Evolutionary conservation across 495 filamentous ascomycete species (phyloP).

Genomic region (Evansstolkia leycettana): DNA sequence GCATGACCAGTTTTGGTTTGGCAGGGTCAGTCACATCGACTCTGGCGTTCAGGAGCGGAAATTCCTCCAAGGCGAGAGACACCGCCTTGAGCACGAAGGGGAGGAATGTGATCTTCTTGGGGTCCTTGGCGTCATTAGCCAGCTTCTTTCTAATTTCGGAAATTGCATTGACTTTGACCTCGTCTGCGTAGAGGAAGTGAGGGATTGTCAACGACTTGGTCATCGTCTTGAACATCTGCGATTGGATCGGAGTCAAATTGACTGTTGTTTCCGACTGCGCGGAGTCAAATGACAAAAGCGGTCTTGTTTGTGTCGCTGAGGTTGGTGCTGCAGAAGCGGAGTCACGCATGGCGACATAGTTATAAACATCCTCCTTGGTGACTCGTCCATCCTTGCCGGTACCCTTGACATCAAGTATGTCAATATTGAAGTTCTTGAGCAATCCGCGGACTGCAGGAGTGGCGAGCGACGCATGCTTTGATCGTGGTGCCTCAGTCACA

Average conservation of each 20-base stretch:
- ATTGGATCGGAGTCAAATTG: conserved; percentile 65
- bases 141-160: conserved; percentile 56
- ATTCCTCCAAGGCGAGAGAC: conserved; percentile 66
- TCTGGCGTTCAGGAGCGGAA: conserved; percentile 78
- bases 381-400: conserved; percentile 90
- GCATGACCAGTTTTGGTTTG: conserved; percentile 61
- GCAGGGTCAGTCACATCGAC: conserved; percentile 47
- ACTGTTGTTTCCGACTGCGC: conserved; percentile 53
- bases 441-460: conserved; percentile 90
- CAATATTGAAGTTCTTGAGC: conserved; percentile 60
- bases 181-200: conserved; percentile 87
- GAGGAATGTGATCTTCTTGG: conserved; percentile 66
- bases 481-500: conserved; percentile 8
- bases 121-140: conserved; percentile 23
- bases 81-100: conserved; percentile 96
- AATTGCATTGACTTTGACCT: conserved; percentile 65
- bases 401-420: conserved; percentile 65
- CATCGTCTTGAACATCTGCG: conserved; percentile 98
- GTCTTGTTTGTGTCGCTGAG: conserved; percentile 3
- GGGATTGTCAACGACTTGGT: conserved; percentile 80
- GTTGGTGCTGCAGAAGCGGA: conserved; percentile 1
- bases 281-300: conserved; percentile 11
- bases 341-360: conserved; percentile 37
- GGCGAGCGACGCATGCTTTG: conserved; percentile 59
- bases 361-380: conserved; percentile 85